These are phyloP conservation scores for Colletotrichum tabaci DNA, from an alignment of 2,329 filamentous ascomycete species.

Conservation along the genomic window DNA sequence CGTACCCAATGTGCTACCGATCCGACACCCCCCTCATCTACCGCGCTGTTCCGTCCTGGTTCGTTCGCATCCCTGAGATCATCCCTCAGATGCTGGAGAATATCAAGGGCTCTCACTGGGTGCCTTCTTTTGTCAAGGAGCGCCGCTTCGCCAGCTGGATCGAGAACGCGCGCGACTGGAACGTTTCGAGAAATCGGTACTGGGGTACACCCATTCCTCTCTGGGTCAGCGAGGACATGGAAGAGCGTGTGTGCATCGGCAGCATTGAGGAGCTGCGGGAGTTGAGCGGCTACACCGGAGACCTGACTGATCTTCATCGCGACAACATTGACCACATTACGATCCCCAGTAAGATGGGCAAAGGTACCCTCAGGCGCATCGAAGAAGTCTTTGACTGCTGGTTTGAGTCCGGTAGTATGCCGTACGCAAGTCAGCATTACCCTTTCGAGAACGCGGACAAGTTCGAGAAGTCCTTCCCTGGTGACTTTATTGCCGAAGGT, in stretches of 20 bases:
- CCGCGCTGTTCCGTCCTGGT: slow-evolving; percentile 93
- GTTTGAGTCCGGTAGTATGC: slow-evolving; percentile 98
- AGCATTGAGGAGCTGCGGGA: slow-evolving; percentile 88
- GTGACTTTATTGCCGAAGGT: slow-evolving; percentile 94
- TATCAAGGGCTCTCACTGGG: slow-evolving; percentile 92
- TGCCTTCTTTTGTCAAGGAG: slow-evolving; percentile 91
- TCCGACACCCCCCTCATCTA: slow-evolving; percentile 97
- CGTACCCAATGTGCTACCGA: slow-evolving; percentile 93
- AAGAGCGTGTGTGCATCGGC: slow-evolving; percentile 89
- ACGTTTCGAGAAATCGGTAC: slow-evolving; percentile 92
- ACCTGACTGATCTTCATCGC: slow-evolving; percentile 88
- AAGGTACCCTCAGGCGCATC: slow-evolving; percentile 83
- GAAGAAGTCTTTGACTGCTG: slow-evolving; percentile 97
- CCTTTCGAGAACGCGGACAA: slow-evolving; percentile 90
- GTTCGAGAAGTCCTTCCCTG: slow-evolving; percentile 87
- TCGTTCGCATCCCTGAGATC: slow-evolving; percentile 87
- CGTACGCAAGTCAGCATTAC: slow-evolving; percentile 91
- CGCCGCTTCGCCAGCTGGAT: slow-evolving; percentile 95
- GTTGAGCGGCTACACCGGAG: slow-evolving; percentile 87
- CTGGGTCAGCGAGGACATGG: slow-evolving; percentile 91
- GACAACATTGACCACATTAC: slow-evolving; percentile 96
- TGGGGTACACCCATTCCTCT: slow-evolving; percentile 95
- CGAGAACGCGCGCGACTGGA: slow-evolving; percentile 92
- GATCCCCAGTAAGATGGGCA: slow-evolving; percentile 90
- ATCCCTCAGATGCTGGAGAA: slow-evolving; percentile 92